Percentiles rank a stretch among this genome's conserved stretches.
Conservation (phyloP, 495 filamentous ascomycete genomes). For the Penicillium odoratum region DNA sequence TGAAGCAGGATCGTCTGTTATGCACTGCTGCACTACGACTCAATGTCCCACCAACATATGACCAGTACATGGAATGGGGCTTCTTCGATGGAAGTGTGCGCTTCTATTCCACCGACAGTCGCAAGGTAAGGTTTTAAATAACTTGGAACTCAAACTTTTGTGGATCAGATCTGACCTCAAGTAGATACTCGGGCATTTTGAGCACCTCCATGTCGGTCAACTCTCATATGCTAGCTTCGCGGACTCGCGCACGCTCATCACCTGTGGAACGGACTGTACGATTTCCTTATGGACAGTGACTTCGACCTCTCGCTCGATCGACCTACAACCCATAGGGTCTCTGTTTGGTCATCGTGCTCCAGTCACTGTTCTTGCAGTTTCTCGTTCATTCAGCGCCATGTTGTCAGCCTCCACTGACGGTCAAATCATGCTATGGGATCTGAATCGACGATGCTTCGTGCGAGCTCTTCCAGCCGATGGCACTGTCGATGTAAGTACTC, state of each 20-base stretch:
- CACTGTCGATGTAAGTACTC: conserved; percentile 48
- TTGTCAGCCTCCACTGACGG: conserved; percentile 80
- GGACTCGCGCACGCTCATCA: conserved; percentile 86
- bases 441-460: conserved; percentile 85
- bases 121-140: conserved; percentile 48
- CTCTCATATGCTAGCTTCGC: conserved; percentile 79
- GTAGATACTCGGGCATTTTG: conserved; percentile 74
- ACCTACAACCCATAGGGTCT: conserved; percentile 74
- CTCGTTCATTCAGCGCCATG: conserved; percentile 81
- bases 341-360: conserved; percentile 87
- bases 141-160: not conserved
- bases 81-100: conserved; percentile 90
- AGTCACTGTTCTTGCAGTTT: conserved; percentile 77
- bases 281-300: conserved; percentile 77
- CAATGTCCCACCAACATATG: conserved; percentile 82
- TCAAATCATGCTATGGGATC: conserved; percentile 85
- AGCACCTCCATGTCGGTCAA: conserved; percentile 89
- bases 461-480: conserved; percentile 63
- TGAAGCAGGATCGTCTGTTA: conserved; percentile 82
- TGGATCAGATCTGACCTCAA: conserved; percentile 11
- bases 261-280: conserved; percentile 87
- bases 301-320: conserved; percentile 65
- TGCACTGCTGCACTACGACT: conserved; percentile 80
- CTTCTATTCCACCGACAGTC: conserved; percentile 79
- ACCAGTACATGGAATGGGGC: conserved; percentile 95